Evolutionary conservation across 768 basidiomycete species (phyloP), one percentile per base, ranked within the genome.

Genomic region (Lactifluus piperatus): DNA sequence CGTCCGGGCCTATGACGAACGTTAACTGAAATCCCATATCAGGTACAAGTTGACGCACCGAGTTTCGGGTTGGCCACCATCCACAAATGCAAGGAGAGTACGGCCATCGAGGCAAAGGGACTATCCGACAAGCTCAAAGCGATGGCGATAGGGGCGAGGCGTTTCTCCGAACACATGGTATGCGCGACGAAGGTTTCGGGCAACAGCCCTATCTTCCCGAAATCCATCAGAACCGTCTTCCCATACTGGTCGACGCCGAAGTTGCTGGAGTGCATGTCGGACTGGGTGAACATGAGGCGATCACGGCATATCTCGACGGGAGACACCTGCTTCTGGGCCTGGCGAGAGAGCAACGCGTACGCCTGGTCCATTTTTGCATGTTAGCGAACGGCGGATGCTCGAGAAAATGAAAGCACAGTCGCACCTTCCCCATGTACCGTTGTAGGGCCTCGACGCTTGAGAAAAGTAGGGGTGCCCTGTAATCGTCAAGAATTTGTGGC

Each of bases 251-350:
- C 69, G 51, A 72, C 59, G 49, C 58, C 67, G 54, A 72, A 72
- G 60, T 70, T 71, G 62, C 59, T 56, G 36, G 16, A 8, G 56
- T 69, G 3, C 61, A 71, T 67, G 66, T 71, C 67, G 61, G 70
- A 64, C 64, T 72, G 71, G 43, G 55, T 68, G 66, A 70, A 69
- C 36, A 71, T 66, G 13, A 70, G 49, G 32, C 45, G 63, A 6
- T 71, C 71, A 57, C 57, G 44, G 43, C 46, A 20, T 26, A 71
- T 22, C 3, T 9, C 8, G 50, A 51, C 22, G 4, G 36, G 50
- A 22, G 32, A 34, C 22, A 37, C 1, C 41, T 22, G 20, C 41
- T 22, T 22, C 41, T 22, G 41, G 41, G 20, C 41, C 7, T 9
- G 20, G 41, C 0, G 4, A 1, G 41, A 22, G 41, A 43, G 41